phyloP scores from a whole-genome alignment of 768 basidiomycete species.

The Bullera alba region DNA sequence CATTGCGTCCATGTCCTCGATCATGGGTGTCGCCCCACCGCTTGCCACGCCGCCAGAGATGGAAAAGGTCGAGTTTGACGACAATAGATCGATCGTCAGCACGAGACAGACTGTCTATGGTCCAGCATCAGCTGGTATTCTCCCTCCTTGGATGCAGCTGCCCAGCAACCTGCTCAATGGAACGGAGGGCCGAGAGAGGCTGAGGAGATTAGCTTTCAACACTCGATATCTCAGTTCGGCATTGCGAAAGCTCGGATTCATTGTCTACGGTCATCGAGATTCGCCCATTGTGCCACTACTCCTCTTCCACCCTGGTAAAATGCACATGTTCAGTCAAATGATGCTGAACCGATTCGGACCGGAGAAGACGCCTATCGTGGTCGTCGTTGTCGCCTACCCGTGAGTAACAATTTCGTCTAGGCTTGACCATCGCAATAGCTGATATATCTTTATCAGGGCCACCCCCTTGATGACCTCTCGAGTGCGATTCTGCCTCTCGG shows the following conservation, averaged over 20 bases:
- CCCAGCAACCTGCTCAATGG: conserved; percentile 70
- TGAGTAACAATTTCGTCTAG: conserved; percentile 22
- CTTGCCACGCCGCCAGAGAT: conserved; percentile 49
- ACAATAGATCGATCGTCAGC: conserved; percentile 41
- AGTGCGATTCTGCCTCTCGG: conserved; percentile 88
- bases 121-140: conserved; percentile 57
- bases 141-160: conserved; percentile 75
- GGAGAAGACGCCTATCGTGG: conserved; percentile 63
- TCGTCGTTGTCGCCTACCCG: conserved; percentile 79
- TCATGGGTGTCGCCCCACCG: conserved; percentile 67
- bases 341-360: conserved; percentile 53
- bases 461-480: conserved; percentile 81
- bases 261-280: conserved; percentile 83
- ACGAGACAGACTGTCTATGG: conserved; percentile 49
- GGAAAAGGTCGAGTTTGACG: conserved; percentile 37
- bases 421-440: background rate
- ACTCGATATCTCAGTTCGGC: conserved; percentile 81
- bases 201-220: conserved; percentile 90
- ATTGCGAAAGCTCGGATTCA: conserved; percentile 86
- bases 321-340: conserved; percentile 88
- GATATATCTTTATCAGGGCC: conserved; percentile 50
- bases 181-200: conserved; percentile 69
- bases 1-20: conserved; percentile 85
- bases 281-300: conserved; percentile 91
- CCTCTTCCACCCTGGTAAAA: conserved; percentile 87